Evolutionary conservation across 148 eudicot species (phyloP).

Genomic region (Tetragonia tetragonoides): DNA sequence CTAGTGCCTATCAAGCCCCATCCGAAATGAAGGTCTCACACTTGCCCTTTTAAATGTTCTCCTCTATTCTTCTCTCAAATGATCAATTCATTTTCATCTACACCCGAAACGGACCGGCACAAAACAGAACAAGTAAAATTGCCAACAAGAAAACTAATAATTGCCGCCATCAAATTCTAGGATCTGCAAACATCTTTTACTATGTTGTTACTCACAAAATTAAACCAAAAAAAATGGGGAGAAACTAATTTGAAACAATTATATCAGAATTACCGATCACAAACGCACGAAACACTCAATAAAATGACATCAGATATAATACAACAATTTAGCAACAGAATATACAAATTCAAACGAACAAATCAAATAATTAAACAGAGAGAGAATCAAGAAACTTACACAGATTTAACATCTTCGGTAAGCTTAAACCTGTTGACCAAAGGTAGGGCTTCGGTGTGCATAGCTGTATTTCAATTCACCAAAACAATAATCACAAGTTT

Average conservation of each 20-base stretch:
- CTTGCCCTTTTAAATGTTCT: neutral
- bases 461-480: constrained; percentile 38
- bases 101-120: neutral
- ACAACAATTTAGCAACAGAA: neutral
- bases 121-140: neutral
- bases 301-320: neutral
- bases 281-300: neutral
- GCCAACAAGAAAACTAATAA: neutral
- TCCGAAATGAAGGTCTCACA: neutral
- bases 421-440: constrained; percentile 55
- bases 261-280: neutral
- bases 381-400: constrained; percentile 36
- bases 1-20: neutral
- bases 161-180: neutral
- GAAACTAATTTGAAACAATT: neutral
- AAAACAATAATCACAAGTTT: neutral
- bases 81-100: no score
- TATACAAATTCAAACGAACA: neutral
- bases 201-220: neutral
- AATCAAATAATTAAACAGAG: neutral
- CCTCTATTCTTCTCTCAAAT: no score
- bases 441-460: constrained; percentile 64
- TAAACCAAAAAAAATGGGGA: no score
- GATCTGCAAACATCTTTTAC: neutral
- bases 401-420: constrained; percentile 40